Evolutionary conservation across 345 rosid species (phyloP), one percentile per base, ranked within the genome.

Genomic region (Trapa incisa): DNA sequence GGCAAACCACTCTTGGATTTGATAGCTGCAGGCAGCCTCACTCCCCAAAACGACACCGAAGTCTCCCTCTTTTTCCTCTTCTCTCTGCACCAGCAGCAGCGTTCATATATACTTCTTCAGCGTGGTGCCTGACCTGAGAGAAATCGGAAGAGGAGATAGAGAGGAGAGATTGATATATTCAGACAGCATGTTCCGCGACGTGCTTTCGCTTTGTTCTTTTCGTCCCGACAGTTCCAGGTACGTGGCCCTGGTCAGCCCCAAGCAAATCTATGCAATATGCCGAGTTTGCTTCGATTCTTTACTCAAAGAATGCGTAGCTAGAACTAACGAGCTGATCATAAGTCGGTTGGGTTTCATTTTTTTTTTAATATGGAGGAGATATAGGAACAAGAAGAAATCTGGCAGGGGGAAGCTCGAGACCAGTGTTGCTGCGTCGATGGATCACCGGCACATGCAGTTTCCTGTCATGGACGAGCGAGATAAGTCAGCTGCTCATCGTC

Each of bases 201-300:
- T 58, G 37, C 15, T 58, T 11, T 29, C 9, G 38, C 63, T 58
- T 32, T 58, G 63, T 33, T 58, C 63, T 11, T 58, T 58, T 58
- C 63, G 37, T 58, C 63, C 63, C 6, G 63, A 32, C 63, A 33
- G 6, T 32, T 58, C 63, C 63, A 58, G 63, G 63, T 58, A 50
- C 6, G 56, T 15, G 29, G 29, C 29, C 29, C 29, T 22, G 29
- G 29, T 22, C 29, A 15, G 17, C 56, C n/a, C 17, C 29, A 5
- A 15, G 5, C 56, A 17, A 5, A 1, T 50, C 22, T 50, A 5
- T 15, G 22, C 56, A 50, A 0, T 50, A 6, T 0, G 29, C 29
- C 29, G 29, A 22, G 29, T 22, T 22, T 22, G 0, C 29, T 22
- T 22, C 29, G 29, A 22, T 22, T 22, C 29, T 22, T 22, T 22